phyloP scores from a whole-genome alignment of 1,284 basidiomycete species.

The Ceratobasidium sp. region DNA sequence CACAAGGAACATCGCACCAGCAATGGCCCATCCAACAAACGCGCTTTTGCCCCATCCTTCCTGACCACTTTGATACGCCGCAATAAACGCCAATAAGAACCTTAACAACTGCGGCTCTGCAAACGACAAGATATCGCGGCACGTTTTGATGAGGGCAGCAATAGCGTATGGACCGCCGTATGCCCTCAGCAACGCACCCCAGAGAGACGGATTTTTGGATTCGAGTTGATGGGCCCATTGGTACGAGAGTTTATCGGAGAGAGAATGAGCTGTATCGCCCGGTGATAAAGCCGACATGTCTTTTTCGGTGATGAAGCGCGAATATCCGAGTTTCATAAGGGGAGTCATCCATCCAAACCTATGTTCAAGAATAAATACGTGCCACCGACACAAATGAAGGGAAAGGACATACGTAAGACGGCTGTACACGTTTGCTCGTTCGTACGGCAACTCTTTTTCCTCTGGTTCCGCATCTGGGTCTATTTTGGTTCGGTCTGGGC shows the following conservation, averaged over 20 bases:
- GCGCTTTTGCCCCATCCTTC: slow-evolving; percentile 37
- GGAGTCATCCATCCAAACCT: slow-evolving; percentile 80
- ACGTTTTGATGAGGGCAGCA: slow-evolving; percentile 72
- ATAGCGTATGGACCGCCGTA: slow-evolving; percentile 81
- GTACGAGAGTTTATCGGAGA: slow-evolving; percentile 67
- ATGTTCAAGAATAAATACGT: slow-evolving; percentile 57
- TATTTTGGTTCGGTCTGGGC: slow-evolving; percentile 62
- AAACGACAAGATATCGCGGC: slow-evolving; percentile 84
- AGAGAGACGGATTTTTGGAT: slow-evolving; percentile 62
- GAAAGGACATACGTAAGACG: slow-evolving; percentile 37
- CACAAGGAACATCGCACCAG: slow-evolving; percentile 78
- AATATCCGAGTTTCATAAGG: slow-evolving; percentile 62
- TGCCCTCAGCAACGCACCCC: slow-evolving; percentile 73
- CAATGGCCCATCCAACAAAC: slow-evolving; percentile 76
- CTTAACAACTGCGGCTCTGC: slow-evolving; percentile 89
- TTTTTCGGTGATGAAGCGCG: slow-evolving; percentile 72
- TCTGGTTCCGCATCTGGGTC: slow-evolving; percentile 32
- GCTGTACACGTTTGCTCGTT: slow-evolving; percentile 85
- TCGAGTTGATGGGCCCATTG: slow-evolving; percentile 51
- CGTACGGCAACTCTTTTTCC: slow-evolving; percentile 71
- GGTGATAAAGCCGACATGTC: slow-evolving; percentile 75
- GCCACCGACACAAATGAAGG: slow-evolving; percentile 38
- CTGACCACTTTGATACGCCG: slow-evolving; percentile 65
- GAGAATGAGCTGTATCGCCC: slow-evolving; percentile 73
- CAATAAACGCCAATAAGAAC: slow-evolving; percentile 81